Evolutionary conservation across 2,329 filamentous ascomycete genomes (phyloP), one percentile per base, ranked within the genome.

Genomic region (Penicillium vulpinum): DNA sequence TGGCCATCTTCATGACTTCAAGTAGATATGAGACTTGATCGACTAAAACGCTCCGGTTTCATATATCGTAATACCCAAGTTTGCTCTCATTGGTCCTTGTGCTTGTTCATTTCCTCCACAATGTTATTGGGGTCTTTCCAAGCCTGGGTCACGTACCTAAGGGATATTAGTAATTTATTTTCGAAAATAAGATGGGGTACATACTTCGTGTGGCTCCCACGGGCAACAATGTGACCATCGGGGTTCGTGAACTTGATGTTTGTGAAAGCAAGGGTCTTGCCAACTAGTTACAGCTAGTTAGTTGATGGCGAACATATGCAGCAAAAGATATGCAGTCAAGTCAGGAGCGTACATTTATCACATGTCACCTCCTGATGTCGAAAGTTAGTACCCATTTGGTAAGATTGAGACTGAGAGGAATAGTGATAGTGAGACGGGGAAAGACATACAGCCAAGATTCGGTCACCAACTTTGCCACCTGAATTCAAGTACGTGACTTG

Each of bases 151-250:
- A 87, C 77, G 62, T 83, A 87, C 62, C 81, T 83, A 40, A 13
- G 44, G 4, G 21, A 4, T 1, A 46, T 61, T 22, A 61, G 54
- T 26, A 36, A 16, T 35, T 51, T 24, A 43, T 4, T 9, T 8
- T n/a, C 0, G 24, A 24, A 36, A n/a, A 24, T 18, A 18, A 13
- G 3, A 15, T 22, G 9, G 22, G 22, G 1, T 48, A 65, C 76
- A 67, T 69, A 85, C 78, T 89, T 89, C 2, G 86, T 88, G 71
- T 89, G 86, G 64, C 86, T 88, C 3, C 86, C 86, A 57, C 86
- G 76, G 2, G 86, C 86, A 52, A 88, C 81, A 9, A 88, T 58
- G 49, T 88, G 80, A 46, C 85, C 78, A 55, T 83, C 81, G 16
- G 68, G 73, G 62, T 88, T 87, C 57, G 75, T 78, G 70, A 89